Conservation (phyloP, 2,329 filamentous ascomycete genomes). For the Chaetomium olivaceum region DNA sequence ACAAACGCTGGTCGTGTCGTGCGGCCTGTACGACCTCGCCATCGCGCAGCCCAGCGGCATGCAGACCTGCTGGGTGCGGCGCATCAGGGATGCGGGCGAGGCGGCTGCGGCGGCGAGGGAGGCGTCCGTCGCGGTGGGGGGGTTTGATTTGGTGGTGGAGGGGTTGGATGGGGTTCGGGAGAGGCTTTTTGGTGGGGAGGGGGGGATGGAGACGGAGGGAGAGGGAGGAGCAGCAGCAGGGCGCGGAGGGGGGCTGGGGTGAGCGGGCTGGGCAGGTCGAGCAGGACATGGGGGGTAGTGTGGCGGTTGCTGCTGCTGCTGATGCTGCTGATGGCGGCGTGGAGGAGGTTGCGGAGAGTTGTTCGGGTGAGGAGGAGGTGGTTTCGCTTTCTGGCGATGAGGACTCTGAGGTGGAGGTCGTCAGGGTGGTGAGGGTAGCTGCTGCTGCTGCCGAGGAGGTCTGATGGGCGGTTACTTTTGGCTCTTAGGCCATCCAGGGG, state of each 20-base stretch:
- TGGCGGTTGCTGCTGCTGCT: too few relatives aligned
- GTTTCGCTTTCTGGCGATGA: neutral
- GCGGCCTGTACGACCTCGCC: slow-evolving; percentile 9
- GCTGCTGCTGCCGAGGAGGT: neutral
- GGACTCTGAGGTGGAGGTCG: neutral
- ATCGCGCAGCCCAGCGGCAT: neutral
- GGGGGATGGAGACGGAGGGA: neutral
- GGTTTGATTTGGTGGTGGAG: neutral
- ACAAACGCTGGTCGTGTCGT: slow-evolving; percentile 8
- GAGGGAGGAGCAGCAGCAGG: too few relatives aligned
- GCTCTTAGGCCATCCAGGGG: neutral
- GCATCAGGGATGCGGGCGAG: neutral
- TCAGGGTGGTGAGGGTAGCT: neutral
- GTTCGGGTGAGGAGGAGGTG: neutral
- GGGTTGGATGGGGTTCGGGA: neutral
- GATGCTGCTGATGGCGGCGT: too few relatives aligned
- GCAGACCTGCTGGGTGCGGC: slow-evolving; percentile 12
- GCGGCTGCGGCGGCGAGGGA: neutral
- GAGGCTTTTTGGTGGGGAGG: neutral
- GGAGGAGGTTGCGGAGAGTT: too few relatives aligned
- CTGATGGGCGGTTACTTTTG: neutral
- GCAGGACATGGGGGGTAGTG: neutral
- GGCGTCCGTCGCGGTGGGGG: neutral
- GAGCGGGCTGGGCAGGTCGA: too few relatives aligned
- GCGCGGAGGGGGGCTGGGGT: too few relatives aligned